These are phyloP conservation scores for Trichoderma harzianum DNA, from an alignment of 2,329 filamentous ascomycete species.

Conservation along the genomic window DNA sequence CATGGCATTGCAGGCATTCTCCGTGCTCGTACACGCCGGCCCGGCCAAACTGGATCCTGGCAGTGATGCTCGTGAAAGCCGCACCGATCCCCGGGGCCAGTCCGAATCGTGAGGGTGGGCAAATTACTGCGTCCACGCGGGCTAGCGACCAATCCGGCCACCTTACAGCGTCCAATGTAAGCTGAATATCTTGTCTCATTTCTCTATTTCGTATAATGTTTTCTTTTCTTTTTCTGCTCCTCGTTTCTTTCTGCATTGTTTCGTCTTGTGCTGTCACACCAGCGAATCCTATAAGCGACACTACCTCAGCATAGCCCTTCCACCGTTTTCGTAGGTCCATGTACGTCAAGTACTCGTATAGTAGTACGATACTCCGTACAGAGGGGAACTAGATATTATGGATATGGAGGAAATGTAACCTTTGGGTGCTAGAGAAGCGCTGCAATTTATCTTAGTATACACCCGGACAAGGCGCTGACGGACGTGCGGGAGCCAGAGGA, in stretches of 20 bases:
- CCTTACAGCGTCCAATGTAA: not conserved
- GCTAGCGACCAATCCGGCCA: slow-evolving; percentile 1
- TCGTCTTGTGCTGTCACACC: not conserved
- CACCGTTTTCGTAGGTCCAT: too few species aligned
- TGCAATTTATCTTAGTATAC: not conserved
- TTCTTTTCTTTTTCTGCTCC: not conserved
- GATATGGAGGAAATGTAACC: too few species aligned
- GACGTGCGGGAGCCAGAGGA: not conserved
- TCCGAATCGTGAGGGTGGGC: not conserved
- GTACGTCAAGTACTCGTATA: too few species aligned
- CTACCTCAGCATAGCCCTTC: not conserved
- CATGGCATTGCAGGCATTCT: not conserved
- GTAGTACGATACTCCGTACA: not conserved
- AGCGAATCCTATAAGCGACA: not conserved
- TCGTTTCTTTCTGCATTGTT: not conserved
- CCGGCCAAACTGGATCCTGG: not conserved
- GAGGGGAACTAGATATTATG: too few species aligned
- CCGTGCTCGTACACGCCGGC: not conserved
- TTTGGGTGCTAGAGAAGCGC: not conserved
- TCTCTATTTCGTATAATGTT: not conserved
- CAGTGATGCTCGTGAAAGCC: not conserved
- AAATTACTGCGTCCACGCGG: not conserved
- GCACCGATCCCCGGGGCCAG: not conserved
- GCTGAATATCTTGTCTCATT: not conserved
- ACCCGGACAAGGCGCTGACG: not conserved